These are phyloP conservation scores for Mycena filopes DNA, from an alignment of 768 basidiomycete genomes.

Conservation along the genomic window DNA sequence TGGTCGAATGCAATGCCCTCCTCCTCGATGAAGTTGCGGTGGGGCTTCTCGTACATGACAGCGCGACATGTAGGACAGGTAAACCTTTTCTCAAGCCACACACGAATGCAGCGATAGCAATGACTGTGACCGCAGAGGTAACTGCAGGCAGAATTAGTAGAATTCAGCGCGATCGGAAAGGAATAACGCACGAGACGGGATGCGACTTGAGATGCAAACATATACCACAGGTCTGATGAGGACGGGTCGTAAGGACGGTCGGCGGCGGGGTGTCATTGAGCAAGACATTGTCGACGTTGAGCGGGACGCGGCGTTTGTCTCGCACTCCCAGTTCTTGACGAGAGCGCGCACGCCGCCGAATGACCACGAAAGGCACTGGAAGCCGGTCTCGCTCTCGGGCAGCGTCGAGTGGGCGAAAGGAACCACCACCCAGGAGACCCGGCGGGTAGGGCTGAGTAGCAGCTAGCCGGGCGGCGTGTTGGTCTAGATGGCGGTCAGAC, in stretches of 20 bases:
- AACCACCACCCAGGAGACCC: no score
- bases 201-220: not conserved
- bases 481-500: no score
- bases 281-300: not conserved
- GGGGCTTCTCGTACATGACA: not conserved
- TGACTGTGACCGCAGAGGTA: slow-evolving; percentile 11
- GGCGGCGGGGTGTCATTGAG: not conserved
- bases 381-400: no score
- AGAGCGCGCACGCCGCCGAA: no score
- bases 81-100: not conserved
- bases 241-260: not conserved
- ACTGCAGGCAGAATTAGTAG: not conserved
- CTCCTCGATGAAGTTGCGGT: not conserved
- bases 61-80: not conserved
- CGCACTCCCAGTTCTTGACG: not conserved
- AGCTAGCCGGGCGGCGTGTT: no score
- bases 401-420: no score
- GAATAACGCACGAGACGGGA: not conserved
- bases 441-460: no score
- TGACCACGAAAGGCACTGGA: no score
- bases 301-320: not conserved
- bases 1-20: no score
- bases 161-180: no score
- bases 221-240: not conserved
- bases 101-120: not conserved